Base-by-base conservation (phyloP, 2,329 filamentous ascomycete species). In the Sclerotinia trifoliorum region DNA sequence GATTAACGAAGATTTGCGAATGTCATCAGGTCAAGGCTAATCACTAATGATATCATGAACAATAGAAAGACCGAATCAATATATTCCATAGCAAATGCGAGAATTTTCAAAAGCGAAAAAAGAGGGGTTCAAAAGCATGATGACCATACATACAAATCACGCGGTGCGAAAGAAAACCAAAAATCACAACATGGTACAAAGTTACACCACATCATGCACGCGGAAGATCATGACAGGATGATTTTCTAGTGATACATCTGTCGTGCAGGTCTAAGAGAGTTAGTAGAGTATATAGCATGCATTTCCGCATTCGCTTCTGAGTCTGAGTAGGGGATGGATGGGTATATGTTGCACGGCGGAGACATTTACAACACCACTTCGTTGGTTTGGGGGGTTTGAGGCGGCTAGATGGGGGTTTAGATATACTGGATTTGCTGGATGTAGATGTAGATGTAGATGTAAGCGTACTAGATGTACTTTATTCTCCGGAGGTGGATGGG, bases 191-290 rank as follows among this genome's bases (percentile, higher is more conserved):
- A 17, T 24, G 11, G 19, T 60, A 17, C 5, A 35, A 35, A 24
- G 7, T 39, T 8, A 48, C 60, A 63, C 46, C 24, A 51, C 32
- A 39, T 51, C n/a, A 39, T 26, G 46, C 46, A 51, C 26, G 60
- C n/a, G 39, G 60, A 21, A 51, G 46, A 63, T 51, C 46, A 39
- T 63, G 29, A 63, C n/a, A 39, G 62, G 46, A 32, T 49, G 11
- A 10, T 54, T 24, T 35, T 24, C 24, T 48, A 32, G 60, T 51
- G 15, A 26, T 39, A 52, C 60, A 51, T 62, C 60, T 51, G 46
- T 35, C 32, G 60, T 62, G 60, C 46, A 62, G 60, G 51, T 51
- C 58, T 49, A 62, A 62, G 21, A 51, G 7, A 62, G 46, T 62
- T 51, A 62, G 60, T 26, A 39, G 13, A 19, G 46, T 29, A 42